These are phyloP conservation scores for Podila minutissima DNA, from an alignment of 192 early-diverging fungal genomes.

Conservation along the genomic window DNA sequence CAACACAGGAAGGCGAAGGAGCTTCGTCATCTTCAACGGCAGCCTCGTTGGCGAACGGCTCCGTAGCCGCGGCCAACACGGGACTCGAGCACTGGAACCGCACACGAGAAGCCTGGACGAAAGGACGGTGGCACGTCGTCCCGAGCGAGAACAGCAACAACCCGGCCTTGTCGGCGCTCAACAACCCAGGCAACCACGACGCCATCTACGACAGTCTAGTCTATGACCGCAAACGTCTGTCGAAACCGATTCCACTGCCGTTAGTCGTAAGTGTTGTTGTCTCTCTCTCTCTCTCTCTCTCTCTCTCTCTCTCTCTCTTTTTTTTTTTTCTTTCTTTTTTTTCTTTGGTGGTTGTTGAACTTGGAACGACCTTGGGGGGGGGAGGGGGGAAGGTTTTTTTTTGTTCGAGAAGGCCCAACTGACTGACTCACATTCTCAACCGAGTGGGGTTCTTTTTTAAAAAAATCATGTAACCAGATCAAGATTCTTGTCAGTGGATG, in stretches of 20 bases:
- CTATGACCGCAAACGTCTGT: constrained; percentile 51
- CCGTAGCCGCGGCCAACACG: constrained; percentile 8
- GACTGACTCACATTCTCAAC: too few species aligned
- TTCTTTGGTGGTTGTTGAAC: neutral
- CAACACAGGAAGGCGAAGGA: too few species aligned
- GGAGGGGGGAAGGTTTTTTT: too few species aligned
- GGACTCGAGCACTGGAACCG: constrained; percentile 60
- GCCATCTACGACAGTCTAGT: constrained; percentile 58
- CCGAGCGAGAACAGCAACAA: constrained; percentile 42
- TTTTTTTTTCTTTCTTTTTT: neutral
- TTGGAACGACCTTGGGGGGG: too few species aligned
- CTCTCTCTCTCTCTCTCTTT: constrained; percentile 12
- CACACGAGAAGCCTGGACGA: constrained; percentile 58
- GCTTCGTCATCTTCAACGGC: neutral
- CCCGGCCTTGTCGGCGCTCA: constrained; percentile 34
- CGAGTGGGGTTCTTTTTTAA: neutral
- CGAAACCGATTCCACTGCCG: constrained; percentile 58
- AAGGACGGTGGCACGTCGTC: constrained; percentile 25
- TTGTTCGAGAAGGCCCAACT: too few species aligned
- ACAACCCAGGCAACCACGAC: constrained; percentile 38
- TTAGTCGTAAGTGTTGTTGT: constrained; percentile 53
- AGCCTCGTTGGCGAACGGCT: neutral
- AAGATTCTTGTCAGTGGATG: constrained; percentile 63
- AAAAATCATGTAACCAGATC: constrained; percentile 42
- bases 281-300: too few species aligned